Evolutionary conservation across 2,329 filamentous ascomycete genomes (phyloP).

Genomic region (Elsinoe necatrix): DNA sequence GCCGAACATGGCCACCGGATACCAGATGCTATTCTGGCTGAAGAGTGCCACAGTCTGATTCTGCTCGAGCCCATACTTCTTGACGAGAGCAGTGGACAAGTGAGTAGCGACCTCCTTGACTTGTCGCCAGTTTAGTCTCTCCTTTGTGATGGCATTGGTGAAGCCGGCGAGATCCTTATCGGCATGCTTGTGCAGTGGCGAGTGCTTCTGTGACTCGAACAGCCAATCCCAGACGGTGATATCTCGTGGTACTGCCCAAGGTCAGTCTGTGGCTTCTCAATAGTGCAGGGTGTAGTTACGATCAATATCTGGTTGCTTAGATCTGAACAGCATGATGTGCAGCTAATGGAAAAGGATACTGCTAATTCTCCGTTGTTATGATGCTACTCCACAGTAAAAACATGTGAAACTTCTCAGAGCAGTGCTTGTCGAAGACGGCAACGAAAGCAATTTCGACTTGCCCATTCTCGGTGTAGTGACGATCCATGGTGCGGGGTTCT

Average conservation of each 20-base stretch:
- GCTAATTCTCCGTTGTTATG: too few species aligned
- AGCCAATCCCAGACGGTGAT: slow-evolving; percentile 55
- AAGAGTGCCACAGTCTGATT: slow-evolving; percentile 54
- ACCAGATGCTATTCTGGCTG: slow-evolving; percentile 58
- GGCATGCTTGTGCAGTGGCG: slow-evolving; percentile 34
- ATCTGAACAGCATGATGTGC: slow-evolving; percentile 28
- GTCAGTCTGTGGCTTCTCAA: slow-evolving; percentile 14
- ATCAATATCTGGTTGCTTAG: slow-evolving; percentile 32
- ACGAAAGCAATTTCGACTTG: neutral
- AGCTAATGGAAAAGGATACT: too few species aligned
- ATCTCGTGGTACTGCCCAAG: slow-evolving; percentile 41
- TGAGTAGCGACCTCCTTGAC: slow-evolving; percentile 50
- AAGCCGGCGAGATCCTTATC: slow-evolving; percentile 39
- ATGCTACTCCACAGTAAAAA: too few species aligned
- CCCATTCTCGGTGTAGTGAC: neutral
- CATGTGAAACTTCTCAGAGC: too few species aligned
- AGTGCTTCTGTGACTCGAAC: slow-evolving; percentile 47
- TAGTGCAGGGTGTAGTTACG: slow-evolving; percentile 20
- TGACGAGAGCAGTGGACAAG: slow-evolving; percentile 53
- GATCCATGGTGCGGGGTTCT: neutral
- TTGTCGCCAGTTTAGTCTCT: slow-evolving; percentile 50
- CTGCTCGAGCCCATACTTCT: slow-evolving; percentile 45
- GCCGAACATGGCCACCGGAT: slow-evolving; percentile 52
- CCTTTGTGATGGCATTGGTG: slow-evolving; percentile 51
- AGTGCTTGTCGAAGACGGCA: too few species aligned